phyloP scores from a whole-genome alignment of 768 basidiomycete genomes.

The Lentinula aciculospora region DNA sequence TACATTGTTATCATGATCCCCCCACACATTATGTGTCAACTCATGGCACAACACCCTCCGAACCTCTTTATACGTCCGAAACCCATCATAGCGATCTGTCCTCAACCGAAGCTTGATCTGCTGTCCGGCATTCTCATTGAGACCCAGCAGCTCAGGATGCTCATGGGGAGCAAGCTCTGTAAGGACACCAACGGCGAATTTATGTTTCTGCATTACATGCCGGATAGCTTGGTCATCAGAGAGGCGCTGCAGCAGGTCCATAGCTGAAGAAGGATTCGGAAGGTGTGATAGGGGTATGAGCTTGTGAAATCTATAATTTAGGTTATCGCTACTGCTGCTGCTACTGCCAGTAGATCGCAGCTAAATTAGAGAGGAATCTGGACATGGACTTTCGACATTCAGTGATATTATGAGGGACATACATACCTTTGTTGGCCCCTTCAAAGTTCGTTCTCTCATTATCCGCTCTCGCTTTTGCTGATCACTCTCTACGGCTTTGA shows the following conservation, averaged over 20 bases:
- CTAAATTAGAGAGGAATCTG: slow-evolving; percentile 20
- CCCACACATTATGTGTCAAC: slow-evolving; percentile 69
- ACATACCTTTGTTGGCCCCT: slow-evolving; percentile 52
- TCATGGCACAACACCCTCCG: slow-evolving; percentile 74
- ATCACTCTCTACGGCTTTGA: slow-evolving; percentile 55
- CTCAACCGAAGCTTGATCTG: slow-evolving; percentile 64
- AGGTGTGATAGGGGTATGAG: slow-evolving; percentile 59
- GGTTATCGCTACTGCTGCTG: slow-evolving; percentile 23
- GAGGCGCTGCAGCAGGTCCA: slow-evolving; percentile 47
- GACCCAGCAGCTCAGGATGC: slow-evolving; percentile 60
- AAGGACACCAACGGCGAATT: slow-evolving; percentile 61
- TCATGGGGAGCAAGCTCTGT: slow-evolving; percentile 81
- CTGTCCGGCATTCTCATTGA: slow-evolving; percentile 59
- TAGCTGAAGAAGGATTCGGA: slow-evolving; percentile 55
- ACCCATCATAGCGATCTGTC: slow-evolving; percentile 69
- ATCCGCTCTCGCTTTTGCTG: slow-evolving; percentile 52
- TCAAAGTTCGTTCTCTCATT: slow-evolving; percentile 51
- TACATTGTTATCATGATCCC: slow-evolving; percentile 69
- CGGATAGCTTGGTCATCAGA: slow-evolving; percentile 67
- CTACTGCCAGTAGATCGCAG: slow-evolving; percentile 49
- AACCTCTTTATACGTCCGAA: slow-evolving; percentile 58
- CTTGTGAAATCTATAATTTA: slow-evolving; percentile 58
- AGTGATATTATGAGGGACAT: not conserved
- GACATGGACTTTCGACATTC: not conserved
- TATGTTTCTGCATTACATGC: slow-evolving; percentile 66